Base-by-base conservation (phyloP, 768 basidiomycete genomes). In the Stropharia rugosoannulata region DNA sequence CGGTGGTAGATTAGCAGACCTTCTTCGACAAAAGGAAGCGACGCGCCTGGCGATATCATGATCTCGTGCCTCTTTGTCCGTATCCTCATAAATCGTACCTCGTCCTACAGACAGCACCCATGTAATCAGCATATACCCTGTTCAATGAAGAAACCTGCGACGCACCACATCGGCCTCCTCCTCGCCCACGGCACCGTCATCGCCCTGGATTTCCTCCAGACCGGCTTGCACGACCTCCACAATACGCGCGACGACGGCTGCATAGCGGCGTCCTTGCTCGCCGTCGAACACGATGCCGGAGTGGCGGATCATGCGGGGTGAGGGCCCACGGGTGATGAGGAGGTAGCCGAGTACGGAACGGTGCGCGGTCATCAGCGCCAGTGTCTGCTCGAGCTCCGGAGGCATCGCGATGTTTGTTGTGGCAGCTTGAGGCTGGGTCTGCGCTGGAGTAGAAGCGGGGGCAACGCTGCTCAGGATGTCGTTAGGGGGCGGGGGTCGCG, bases 1-100 rank as follows among this genome's bases (percentile, higher is more conserved):
- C 32, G 51, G 40, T 36, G 2, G 4, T 18, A 54, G 35, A 54
- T 53, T 16, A 45, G 36, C 10, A 54, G 22, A 40, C n/a, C 9
- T 45, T 6, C 13, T 8, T n/a, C 19, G 7, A 36, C 29, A 16
- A 18, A 11, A 32, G 22, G 15, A 13, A 18, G 4, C 13, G 7
- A 65, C 87, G 27, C 51, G 93, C 95, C 90, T 54, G 95, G 95
- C 2, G 95, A 92, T 57, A 97, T 94, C 88, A 97, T 90, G 55
- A 97, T 76, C 66, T 96, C 95, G 68, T 97, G 95, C 49, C 89
- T 81, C 67, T 84, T 91, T 56, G 95, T 96, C 47, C 95, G 83
- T 73, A 96, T 93, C 55, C 94, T 77, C 83, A 97, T 85, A 64
- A 96, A 92, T 57, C 84, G 82, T 43, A 96, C 79, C 22, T 92